Base-by-base conservation (phyloP, 1,284 basidiomycete genomes). In the Leccinum subrobustum region DNA sequence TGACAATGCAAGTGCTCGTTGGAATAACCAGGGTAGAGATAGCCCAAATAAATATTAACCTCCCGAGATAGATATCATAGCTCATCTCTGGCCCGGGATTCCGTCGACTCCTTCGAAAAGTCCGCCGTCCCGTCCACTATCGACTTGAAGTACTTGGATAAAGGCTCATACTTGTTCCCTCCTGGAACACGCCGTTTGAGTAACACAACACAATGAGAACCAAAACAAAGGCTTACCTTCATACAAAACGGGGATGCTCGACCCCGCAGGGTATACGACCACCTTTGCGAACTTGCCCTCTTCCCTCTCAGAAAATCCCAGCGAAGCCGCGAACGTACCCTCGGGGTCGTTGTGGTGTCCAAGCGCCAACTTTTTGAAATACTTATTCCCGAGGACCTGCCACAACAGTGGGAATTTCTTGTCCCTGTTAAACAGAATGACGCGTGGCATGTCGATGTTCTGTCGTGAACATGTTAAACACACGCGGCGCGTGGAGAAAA, bases 341-440 rank as follows among this genome's bases (percentile, higher is more conserved):
- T 86, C 79, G 14, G 82, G 80, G 72, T 95, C 92, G 53, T 83
- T 83, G 68, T 90, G 84, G 56, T 83, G 83, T 2, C 82, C 90
- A 64, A 95, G 85, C 27, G 79, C 80, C 23, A 94, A 80, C 68
- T 87, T 80, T 58, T 83, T 83, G 57, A 82, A 73, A 72, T 89
- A 90, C 64, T 88, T 89, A 70, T 92, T 91, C 11, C 83, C 87
- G 39, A 96, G 83, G 4, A 92, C 88, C 70, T 91, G 88, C 93
- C 93, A 96, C 56, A 95, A 77, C 31, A 95, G 78, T 1, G 93
- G 93, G 4, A 93, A 85, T 53, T 88, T 89, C 64, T 87, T 90
- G 64, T 82, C 88, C 76, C 83, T 89, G 68, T 85, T 93, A 69
- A 88, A 78, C 14, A 96, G 84, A 14, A 96, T 77, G 0, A 87